These are phyloP conservation scores for Jasminum sambac DNA, from an alignment of 257 asterid genomes.

Conservation along the genomic window DNA sequence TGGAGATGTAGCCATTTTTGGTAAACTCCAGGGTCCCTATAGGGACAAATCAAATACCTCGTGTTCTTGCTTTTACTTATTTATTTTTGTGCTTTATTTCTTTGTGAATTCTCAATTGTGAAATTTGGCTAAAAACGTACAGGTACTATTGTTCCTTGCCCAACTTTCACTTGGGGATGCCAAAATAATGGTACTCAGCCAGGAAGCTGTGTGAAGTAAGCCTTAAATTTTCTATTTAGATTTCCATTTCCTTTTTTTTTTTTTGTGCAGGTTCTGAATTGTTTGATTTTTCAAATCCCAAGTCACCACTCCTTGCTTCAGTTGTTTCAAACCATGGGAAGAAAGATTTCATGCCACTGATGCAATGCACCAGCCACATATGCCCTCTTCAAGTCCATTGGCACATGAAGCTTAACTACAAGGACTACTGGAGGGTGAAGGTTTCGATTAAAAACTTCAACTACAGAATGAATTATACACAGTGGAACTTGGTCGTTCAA, in stretches of 20 bases:
- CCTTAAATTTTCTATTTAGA: neutral
- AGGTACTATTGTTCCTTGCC: conserved; percentile 93
- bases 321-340: conserved; percentile 45
- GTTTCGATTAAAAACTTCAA: conserved; percentile 57
- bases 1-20: too few relatives aligned
- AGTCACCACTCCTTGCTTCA: conserved; percentile 52
- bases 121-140: too few relatives aligned
- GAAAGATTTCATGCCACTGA: conserved; percentile 42
- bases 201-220: conserved; percentile 79
- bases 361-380: conserved; percentile 64
- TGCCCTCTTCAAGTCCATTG: conserved; percentile 68
- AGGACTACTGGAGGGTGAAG: conserved; percentile 65
- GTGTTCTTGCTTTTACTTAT: too few relatives aligned
- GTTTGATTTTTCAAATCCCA: conserved; percentile 36
- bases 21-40: too few relatives aligned
- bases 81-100: too few relatives aligned
- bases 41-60: too few relatives aligned
- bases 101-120: too few relatives aligned
- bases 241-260: too few relatives aligned
- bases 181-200: conserved; percentile 60
- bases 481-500: conserved; percentile 59
- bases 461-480: conserved; percentile 57
- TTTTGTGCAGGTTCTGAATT: neutral
- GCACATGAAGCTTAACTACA: conserved; percentile 63
- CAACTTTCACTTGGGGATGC: conserved; percentile 93